Evolutionary conservation across 208 protist genomes (phyloP).

Genomic region (Leishmania lainsoni): DNA sequence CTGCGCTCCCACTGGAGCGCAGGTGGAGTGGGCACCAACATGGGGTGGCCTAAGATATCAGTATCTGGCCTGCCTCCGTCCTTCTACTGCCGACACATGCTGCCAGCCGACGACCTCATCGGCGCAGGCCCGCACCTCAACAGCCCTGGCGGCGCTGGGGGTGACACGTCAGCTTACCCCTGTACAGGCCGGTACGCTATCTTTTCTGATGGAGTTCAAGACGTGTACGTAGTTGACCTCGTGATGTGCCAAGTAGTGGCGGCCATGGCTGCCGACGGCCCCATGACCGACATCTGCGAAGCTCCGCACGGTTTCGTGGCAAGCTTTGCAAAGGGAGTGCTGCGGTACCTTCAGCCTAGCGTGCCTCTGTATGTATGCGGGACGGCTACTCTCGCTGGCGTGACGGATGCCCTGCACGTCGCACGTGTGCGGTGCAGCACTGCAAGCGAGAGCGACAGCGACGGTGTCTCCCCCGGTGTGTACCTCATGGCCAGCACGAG

Average conservation of each 20-base stretch:
- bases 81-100: constrained; percentile 27
- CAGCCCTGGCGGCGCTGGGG: background rate
- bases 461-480: constrained; percentile 10
- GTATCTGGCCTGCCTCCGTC: constrained; percentile 20
- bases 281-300: constrained; percentile 66
- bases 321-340: constrained; percentile 36
- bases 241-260: constrained; percentile 46
- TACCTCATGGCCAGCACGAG: constrained; percentile 31
- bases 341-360: constrained; percentile 33
- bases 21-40: background rate
- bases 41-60: constrained; percentile 14
- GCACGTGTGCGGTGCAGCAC: background rate
- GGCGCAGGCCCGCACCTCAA: background rate
- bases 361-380: constrained; percentile 30
- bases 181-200: constrained; percentile 57
- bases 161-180: constrained; percentile 15
- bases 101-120: constrained; percentile 27
- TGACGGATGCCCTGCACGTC: constrained; percentile 1
- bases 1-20: constrained; percentile 8
- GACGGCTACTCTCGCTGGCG: constrained; percentile 4
- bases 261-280: constrained; percentile 38
- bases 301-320: constrained; percentile 43
- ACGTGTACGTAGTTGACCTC: constrained; percentile 71
- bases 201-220: constrained; percentile 53
- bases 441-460: background rate